Evolutionary conservation across 1,139 yeast genomes (phyloP).

Genomic region (Geotrichum reessii): DNA sequence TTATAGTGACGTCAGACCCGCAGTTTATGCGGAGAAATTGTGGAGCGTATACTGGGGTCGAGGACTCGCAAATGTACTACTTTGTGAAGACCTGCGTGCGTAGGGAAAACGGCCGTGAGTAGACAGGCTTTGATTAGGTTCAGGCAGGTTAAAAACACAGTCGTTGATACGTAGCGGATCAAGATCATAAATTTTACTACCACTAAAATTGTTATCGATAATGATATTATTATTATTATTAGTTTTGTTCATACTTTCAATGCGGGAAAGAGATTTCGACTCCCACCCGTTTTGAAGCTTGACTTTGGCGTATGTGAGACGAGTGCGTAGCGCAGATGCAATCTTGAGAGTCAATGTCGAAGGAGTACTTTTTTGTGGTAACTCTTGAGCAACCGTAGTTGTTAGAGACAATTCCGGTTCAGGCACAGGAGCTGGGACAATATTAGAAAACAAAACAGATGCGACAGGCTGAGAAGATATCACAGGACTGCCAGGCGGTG

Average conservation of each 20-base stretch:
- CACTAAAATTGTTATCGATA: no score
- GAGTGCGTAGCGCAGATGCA: slow-evolving; percentile 41
- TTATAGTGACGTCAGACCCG: not conserved
- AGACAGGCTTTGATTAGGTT: not conserved
- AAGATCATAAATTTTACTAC: not conserved
- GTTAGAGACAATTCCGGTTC: not conserved
- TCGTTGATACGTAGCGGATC: not conserved
- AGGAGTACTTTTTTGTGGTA: not conserved
- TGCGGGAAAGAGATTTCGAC: slow-evolving; percentile 7
- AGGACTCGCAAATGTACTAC: not conserved
- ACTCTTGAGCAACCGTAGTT: not conserved
- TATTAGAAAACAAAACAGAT: not conserved
- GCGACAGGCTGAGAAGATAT: not conserved
- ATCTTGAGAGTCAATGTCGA: slow-evolving; percentile 31
- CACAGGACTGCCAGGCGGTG: not conserved
- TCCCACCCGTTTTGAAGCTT: slow-evolving; percentile 40
- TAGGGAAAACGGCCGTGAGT: not conserved
- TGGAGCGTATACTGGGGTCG: not conserved
- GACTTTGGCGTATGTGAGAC: slow-evolving; percentile 44
- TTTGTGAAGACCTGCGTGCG: not conserved
- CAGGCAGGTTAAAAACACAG: not conserved
- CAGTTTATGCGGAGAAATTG: not conserved
- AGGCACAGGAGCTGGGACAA: not conserved
- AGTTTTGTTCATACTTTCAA: not conserved
- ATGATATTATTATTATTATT: not conserved